A percentile compares a stretch with the other conserved stretches of the same genome.
Evolutionary conservation across 139 green algal genomes (phyloP).

Genomic region (Nannochloris sp.): DNA sequence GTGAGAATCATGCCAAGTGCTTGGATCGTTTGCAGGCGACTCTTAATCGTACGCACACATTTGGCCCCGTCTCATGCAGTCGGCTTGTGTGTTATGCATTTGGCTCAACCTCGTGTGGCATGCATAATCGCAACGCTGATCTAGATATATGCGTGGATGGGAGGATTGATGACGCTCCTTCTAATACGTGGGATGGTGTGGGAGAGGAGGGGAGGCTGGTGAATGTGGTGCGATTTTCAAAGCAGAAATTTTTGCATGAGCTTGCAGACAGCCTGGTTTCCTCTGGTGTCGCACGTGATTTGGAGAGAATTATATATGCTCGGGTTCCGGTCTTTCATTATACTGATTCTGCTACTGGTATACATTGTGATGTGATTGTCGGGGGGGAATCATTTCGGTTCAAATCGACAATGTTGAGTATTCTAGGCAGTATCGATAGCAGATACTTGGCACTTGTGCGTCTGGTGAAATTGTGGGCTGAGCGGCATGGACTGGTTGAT

Average conservation of each 20-base stretch:
- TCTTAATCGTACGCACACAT: neutral
- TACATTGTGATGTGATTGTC: conserved; percentile 49
- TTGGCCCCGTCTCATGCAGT: neutral
- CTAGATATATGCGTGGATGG: neutral
- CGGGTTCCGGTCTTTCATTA: conserved; percentile 67
- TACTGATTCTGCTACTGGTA: conserved; percentile 16
- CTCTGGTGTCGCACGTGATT: neutral
- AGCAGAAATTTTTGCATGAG: conserved; percentile 1
- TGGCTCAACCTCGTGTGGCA: neutral
- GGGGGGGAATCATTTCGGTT: conserved; percentile 18
- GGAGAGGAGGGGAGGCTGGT: neutral
- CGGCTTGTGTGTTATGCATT: neutral
- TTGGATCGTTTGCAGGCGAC: neutral
- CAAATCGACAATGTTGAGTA: conserved; percentile 19
- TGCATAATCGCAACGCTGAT: neutral
- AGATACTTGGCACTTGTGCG: conserved; percentile 35
- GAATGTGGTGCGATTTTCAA: neutral
- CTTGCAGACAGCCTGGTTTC: neutral
- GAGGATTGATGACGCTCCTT: neutral
- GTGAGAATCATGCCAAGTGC: neutral
- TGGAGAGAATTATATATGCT: conserved; percentile 36
- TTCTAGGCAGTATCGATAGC: conserved; percentile 26
- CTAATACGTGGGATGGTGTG: neutral
- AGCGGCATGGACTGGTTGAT: conserved; percentile 61
- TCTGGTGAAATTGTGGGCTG: conserved; percentile 73